phyloP scores from a whole-genome alignment of 2,329 filamentous ascomycete genomes.

The Aspergillus versicolor region DNA sequence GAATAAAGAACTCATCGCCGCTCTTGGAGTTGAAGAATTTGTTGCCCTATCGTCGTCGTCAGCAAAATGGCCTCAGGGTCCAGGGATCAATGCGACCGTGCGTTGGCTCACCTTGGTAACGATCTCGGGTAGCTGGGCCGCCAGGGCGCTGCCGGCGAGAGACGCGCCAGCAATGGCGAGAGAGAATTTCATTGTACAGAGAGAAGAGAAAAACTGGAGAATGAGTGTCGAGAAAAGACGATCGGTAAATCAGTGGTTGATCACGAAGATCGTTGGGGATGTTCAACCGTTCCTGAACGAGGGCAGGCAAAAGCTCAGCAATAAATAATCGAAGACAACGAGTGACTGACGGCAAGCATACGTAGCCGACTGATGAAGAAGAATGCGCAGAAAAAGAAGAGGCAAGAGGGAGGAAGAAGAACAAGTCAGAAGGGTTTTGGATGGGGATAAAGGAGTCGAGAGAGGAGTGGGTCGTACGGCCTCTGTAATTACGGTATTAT shows the following conservation, averaged over 20 bases:
- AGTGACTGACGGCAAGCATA: slow-evolving; percentile 24
- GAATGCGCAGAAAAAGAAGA: slow-evolving; percentile 9
- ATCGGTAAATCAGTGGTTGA: slow-evolving; percentile 10
- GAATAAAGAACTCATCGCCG: slow-evolving; percentile 79
- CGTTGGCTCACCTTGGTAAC: slow-evolving; percentile 60
- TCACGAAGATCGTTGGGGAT: slow-evolving; percentile 12
- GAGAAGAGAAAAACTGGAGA: neutral
- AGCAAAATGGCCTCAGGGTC: neutral
- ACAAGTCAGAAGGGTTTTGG: slow-evolving; percentile 9
- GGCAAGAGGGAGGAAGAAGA: slow-evolving; percentile 11
- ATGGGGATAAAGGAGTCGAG: slow-evolving; percentile 13
- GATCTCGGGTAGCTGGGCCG: slow-evolving; percentile 54
- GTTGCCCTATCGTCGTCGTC: slow-evolving; percentile 54
- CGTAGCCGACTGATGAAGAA: slow-evolving; percentile 13
- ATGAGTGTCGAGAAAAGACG: slow-evolving; percentile 11
- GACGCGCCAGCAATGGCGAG: slow-evolving; percentile 52
- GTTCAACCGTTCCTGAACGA: slow-evolving; percentile 12
- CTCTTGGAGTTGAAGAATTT: slow-evolving; percentile 90
- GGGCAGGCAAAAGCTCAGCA: slow-evolving; percentile 1
- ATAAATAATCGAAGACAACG: slow-evolving; percentile 17
- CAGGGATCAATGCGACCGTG: neutral
- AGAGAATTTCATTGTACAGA: slow-evolving; percentile 55
- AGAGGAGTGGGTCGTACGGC: neutral
- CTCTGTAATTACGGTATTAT: neutral
- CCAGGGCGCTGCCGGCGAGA: slow-evolving; percentile 47